Percentiles rank a stretch among this genome's conserved stretches.
These are phyloP conservation scores for Allomyces macrogynus DNA, from an alignment of 192 early-diverging fungal genomes.

Conservation along the genomic window DNA sequence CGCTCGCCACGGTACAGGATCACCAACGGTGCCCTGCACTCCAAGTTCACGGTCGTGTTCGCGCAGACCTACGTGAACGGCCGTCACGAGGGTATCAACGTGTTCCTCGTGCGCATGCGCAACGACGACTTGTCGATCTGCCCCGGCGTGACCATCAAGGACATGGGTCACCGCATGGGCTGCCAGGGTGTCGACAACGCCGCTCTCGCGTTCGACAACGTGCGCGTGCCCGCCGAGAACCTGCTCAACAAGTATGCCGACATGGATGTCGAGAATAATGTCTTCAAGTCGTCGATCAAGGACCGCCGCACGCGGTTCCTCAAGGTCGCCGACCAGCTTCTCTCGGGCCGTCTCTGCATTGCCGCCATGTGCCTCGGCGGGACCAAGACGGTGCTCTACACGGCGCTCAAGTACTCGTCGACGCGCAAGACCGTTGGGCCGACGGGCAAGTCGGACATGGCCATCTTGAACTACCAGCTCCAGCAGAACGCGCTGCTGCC, in stretches of 20 bases:
- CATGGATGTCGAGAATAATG: conserved; percentile 26
- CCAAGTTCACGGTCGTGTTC: conserved; percentile 52
- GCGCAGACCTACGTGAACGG: conserved; percentile 50
- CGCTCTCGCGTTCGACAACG: conserved; percentile 29
- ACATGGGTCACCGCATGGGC: conserved; percentile 51
- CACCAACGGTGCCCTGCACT: conserved; percentile 52
- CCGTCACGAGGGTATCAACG: conserved; percentile 53
- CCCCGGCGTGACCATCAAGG: conserved; percentile 45
- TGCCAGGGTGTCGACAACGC: conserved; percentile 64
- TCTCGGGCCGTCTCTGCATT: conserved; percentile 49
- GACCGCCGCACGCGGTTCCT: conserved; percentile 48
- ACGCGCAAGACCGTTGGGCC: conserved; percentile 51
- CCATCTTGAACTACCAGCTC: conserved; percentile 54
- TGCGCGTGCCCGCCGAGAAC: conserved; percentile 39
- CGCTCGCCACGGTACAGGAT: conserved; percentile 23
- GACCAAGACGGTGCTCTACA: conserved; percentile 35
- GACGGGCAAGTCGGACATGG: conserved; percentile 51
- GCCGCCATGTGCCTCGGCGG: conserved; percentile 43
- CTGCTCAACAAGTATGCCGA: conserved; percentile 50
- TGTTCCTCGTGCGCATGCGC: conserved; percentile 50
- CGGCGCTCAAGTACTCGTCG: conserved; percentile 52
- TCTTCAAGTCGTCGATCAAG: conserved; percentile 27
- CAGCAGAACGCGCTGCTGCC: conserved; percentile 56
- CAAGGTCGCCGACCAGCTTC: conserved; percentile 54
- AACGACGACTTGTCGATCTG: conserved; percentile 41